Evolutionary conservation across 768 basidiomycete genomes (phyloP), one percentile per base, ranked within the genome.

Genomic region (Tubosaeta sp.): DNA sequence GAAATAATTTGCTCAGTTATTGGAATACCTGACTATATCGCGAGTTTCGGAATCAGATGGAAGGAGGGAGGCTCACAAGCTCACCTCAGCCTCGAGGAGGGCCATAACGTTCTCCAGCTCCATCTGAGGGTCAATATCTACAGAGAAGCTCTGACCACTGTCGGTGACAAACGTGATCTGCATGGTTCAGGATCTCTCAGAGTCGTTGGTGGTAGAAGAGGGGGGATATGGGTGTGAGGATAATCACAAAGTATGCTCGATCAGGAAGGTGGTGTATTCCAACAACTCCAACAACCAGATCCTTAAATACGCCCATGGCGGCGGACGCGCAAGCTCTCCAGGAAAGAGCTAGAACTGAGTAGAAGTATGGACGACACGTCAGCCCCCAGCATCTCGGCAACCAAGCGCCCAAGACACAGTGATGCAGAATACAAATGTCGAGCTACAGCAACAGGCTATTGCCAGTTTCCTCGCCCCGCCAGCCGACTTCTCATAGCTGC

Each of bases 21-120:
- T 1, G 87, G 83, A 43, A 95, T 83, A 22, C 83, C 84, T 13
- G 88, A 91, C 92, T 94, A 59, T 16, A 38, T 16, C 17, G 34
- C 39, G 33, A 12, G 43, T 27, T 44, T 17, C 19, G 19, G n/a
- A n/a, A 46, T 43, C 27, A 26, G 44, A 42, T 41, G 49, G 52
- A 32, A 42, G 35, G 38, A 22, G 22, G 11, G 29, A 34, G n/a
- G 22, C 22, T 8, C 27, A 41, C 11, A n/a, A 29, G 66, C 85
- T 67, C 66, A 93, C 95, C 82, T 97, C 95, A 0, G 87, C 95
- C 71, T 97, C 93, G n/a, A 97, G 77, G 49, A 97, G 75, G 12
- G 91, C 95, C 80, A 88, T 87, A 34, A 97, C 85, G 67, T 95
- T 88, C 74, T 91, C 89, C 27, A 98, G 80, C 68, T 91, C 85